Conservation (phyloP, 23 red algal genomes). For the Gracilaria domingensis region DNA sequence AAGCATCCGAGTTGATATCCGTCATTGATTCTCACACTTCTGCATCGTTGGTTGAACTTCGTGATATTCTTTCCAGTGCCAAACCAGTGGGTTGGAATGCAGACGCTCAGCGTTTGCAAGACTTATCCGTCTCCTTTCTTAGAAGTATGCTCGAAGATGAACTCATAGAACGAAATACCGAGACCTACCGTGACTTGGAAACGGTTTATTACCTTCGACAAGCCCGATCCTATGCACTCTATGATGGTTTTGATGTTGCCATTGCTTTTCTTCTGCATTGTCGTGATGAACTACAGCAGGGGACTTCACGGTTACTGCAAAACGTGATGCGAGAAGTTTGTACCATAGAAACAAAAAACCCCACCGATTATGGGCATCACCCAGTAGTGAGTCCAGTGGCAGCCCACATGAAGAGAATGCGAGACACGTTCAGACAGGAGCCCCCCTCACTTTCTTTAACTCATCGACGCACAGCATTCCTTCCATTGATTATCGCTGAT, state of each 20-base stretch:
- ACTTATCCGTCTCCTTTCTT: conserved; percentile 28
- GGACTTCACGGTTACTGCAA: neutral
- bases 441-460: conserved; percentile 25
- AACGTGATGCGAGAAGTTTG: conserved; percentile 15
- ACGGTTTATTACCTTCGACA: conserved; percentile 32
- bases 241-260: conserved; percentile 42
- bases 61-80: neutral
- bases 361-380: neutral
- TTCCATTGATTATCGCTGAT: conserved; percentile 43
- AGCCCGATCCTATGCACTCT: conserved; percentile 57
- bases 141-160: neutral
- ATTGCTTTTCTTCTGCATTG: conserved; percentile 34
- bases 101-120: neutral
- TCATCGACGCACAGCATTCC: conserved; percentile 31
- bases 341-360: neutral
- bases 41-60: neutral
- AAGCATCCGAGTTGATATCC: conserved; percentile 33
- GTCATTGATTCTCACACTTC: conserved; percentile 41
- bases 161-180: neutral
- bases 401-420: conserved; percentile 14
- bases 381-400: conserved; percentile 26
- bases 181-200: conserved; percentile 15
- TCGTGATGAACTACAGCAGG: neutral
- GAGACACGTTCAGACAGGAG: conserved; percentile 7
- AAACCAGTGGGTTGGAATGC: neutral